Conservation (phyloP, 2,329 filamentous ascomycete genomes). For the Bimuria novae-zelandiae region DNA sequence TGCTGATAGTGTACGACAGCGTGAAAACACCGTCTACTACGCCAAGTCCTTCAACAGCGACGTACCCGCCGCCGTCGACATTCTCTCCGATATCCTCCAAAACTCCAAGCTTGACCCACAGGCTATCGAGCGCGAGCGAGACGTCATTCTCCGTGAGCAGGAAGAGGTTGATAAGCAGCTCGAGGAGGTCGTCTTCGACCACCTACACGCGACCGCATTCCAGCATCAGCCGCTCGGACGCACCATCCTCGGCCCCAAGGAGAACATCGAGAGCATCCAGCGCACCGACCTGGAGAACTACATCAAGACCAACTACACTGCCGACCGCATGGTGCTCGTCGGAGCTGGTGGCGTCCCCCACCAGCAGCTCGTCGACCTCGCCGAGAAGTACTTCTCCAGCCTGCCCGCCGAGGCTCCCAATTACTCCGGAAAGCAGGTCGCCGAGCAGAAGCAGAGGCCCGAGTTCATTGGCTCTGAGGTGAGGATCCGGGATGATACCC, state of each 20-base stretch:
- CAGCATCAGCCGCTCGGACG: constrained; percentile 94
- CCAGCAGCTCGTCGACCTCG: constrained; percentile 89
- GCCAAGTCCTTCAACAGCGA: constrained; percentile 99
- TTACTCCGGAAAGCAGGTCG: constrained; percentile 71
- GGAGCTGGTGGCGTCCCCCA: constrained; percentile 94
- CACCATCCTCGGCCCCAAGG: constrained; percentile 94
- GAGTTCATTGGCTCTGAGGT: constrained; percentile 97
- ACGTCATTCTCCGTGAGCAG: constrained; percentile 97
- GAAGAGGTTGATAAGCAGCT: constrained; percentile 99
- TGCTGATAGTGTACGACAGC: no score
- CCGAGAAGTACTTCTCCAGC: constrained; percentile 89
- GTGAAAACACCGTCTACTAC: constrained; percentile 99
- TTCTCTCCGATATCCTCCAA: constrained; percentile 98
- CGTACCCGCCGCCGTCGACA: constrained; percentile 94
- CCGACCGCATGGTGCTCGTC: constrained; percentile 98
- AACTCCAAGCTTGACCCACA: constrained; percentile 96
- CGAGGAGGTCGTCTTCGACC: constrained; percentile 99
- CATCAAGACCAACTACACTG: constrained; percentile 99
- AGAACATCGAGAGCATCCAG: constrained; percentile 97
- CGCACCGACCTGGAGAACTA: constrained; percentile 90
- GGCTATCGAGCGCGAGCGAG: constrained; percentile 95
- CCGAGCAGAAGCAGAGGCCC: constrained; percentile 80
- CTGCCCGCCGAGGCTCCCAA: constrained; percentile 77
- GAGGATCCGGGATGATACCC: constrained; percentile 92
- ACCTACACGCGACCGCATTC: constrained; percentile 97